These are phyloP conservation scores for Gypsophila paniculata DNA, from an alignment of 179 eudicot genomes.

Conservation along the genomic window DNA sequence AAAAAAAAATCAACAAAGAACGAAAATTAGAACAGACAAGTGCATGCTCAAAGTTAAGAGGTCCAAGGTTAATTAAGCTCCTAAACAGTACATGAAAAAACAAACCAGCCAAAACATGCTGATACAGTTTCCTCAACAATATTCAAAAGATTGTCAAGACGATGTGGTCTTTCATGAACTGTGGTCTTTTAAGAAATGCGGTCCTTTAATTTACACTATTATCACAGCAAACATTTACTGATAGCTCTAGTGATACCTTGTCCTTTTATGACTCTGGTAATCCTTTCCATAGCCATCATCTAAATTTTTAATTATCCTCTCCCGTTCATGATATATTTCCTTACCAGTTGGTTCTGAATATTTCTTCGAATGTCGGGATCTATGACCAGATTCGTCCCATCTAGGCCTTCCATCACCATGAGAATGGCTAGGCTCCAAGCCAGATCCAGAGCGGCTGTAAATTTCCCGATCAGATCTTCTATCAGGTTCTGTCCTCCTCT, in stretches of 20 bases:
- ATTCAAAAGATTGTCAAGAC: slow-evolving; percentile 2
- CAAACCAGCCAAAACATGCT: slow-evolving; percentile 17
- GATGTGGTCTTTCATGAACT: slow-evolving; percentile 5
- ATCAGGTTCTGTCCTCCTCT: slow-evolving; percentile 26
- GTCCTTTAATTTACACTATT: slow-evolving; percentile 33
- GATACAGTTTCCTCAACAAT: slow-evolving; percentile 27
- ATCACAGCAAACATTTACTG: slow-evolving; percentile 26
- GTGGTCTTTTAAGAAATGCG: slow-evolving; percentile 20
- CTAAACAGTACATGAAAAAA: slow-evolving; percentile 20
- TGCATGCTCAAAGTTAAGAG: slow-evolving; percentile 22
- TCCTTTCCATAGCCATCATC: slow-evolving; percentile 26
- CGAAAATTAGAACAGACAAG: slow-evolving; percentile 21
- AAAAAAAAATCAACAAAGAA: slow-evolving; percentile 20
- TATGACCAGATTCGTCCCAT: slow-evolving; percentile 17
- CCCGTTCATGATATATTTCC: slow-evolving; percentile 22
- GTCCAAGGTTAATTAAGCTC: slow-evolving; percentile 23
- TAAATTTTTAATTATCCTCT: slow-evolving; percentile 17
- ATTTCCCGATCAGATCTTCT: slow-evolving; percentile 22
- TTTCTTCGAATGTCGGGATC: slow-evolving; percentile 19
- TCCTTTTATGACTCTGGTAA: slow-evolving; percentile 27
- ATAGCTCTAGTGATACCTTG: slow-evolving; percentile 31
- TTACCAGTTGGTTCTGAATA: slow-evolving; percentile 17
- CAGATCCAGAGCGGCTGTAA: slow-evolving; percentile 26
- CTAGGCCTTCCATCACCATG: slow-evolving; percentile 20
- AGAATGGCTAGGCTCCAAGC: slow-evolving; percentile 29